Evolutionary conservation across 202 grass and related monocot species (phyloP).

Genomic region (Setaria viridis): DNA sequence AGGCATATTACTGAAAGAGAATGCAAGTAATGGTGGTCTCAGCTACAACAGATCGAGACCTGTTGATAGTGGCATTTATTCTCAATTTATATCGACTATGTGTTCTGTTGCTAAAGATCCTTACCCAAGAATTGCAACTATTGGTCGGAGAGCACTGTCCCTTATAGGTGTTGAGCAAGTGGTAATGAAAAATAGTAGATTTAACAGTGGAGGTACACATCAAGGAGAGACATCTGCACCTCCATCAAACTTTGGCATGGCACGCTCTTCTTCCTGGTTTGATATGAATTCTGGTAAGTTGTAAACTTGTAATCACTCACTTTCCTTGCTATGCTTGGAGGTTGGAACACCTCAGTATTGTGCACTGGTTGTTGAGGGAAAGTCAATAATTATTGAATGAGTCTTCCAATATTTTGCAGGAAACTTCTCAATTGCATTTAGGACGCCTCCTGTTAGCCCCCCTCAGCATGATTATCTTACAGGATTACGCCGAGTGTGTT

Average conservation of each 20-base stretch:
- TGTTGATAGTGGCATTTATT: conserved; percentile 71
- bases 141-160: conserved; percentile 79
- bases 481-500: conserved; percentile 88
- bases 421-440: conserved; percentile 78
- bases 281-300: conserved; percentile 92
- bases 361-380: background rate
- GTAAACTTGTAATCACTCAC: conserved; percentile 12
- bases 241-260: conserved; percentile 79
- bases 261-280: conserved; percentile 97
- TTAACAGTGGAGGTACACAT: conserved; percentile 68
- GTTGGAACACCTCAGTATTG: conserved; percentile 26
- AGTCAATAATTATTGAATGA: conserved; percentile 19
- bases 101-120: conserved; percentile 90
- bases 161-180: conserved; percentile 91
- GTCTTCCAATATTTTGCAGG: conserved; percentile 58
- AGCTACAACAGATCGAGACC: conserved; percentile 63
- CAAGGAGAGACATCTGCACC: conserved; percentile 68
- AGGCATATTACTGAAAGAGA: conserved; percentile 71
- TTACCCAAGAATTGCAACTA: conserved; percentile 77
- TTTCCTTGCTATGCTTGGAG: conserved; percentile 31
- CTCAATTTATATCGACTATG: conserved; percentile 81
- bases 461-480: conserved; percentile 89
- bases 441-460: conserved; percentile 96
- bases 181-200: conserved; percentile 78
- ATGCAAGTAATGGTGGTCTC: conserved; percentile 76